Conservation (phyloP, 1,284 basidiomycete species). For the Xerocomus amazonicus region DNA sequence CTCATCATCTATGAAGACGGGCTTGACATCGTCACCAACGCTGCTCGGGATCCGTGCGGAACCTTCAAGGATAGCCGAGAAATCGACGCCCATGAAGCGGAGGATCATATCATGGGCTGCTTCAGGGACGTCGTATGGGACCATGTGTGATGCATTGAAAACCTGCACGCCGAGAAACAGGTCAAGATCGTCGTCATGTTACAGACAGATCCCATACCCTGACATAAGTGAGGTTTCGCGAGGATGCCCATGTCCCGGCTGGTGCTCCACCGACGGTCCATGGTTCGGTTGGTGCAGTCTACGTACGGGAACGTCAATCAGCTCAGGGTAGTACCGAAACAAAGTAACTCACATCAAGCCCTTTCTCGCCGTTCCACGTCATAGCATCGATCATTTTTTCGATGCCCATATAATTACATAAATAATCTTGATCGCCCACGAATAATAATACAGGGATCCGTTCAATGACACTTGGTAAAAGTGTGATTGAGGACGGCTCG, state of each 20-base stretch:
- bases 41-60: constrained; percentile 72
- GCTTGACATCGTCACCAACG: constrained; percentile 68
- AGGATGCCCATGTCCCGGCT: constrained; percentile 88
- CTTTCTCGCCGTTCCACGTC: constrained; percentile 83
- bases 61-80: constrained; percentile 73
- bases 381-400: constrained; percentile 82
- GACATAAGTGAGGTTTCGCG: constrained; percentile 90
- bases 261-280: constrained; percentile 80
- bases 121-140: constrained; percentile 86
- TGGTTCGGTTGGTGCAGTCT: constrained; percentile 70
- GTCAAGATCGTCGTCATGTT: neutral
- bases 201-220: constrained; percentile 49
- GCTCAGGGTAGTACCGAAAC: neutral
- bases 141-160: constrained; percentile 93
- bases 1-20: constrained; percentile 46
- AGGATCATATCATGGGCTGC: constrained; percentile 97
- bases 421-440: constrained; percentile 92
- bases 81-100: constrained; percentile 90
- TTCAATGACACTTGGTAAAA: constrained; percentile 78
- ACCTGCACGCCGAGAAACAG: constrained; percentile 41
- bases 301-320: constrained; percentile 1
- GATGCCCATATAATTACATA: constrained; percentile 93
- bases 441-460: constrained; percentile 88
- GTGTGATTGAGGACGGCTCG: constrained; percentile 70
- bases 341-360: constrained; percentile 67